A percentile compares a stretch with the other conserved stretches of the same genome.
Conservation (phyloP, 306 rosid species). For the Dryas alaskensis region DNA sequence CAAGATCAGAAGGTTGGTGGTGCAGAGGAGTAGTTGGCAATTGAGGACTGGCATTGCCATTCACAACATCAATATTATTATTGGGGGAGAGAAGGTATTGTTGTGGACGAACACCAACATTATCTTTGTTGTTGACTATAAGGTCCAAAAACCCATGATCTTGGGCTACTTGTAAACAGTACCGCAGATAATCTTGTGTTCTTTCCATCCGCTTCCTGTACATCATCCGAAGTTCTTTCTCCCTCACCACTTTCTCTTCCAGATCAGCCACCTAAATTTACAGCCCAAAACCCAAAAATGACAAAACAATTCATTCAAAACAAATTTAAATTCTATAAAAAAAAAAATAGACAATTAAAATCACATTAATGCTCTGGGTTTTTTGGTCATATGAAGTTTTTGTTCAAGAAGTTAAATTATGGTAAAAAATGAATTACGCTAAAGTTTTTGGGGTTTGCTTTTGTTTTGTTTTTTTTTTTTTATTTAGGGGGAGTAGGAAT, state of each 20-base stretch:
- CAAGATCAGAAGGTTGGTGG: conserved; percentile 37
- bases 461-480: no score
- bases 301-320: neutral
- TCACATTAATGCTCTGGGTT: no score
- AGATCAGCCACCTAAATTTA: conserved; percentile 46
- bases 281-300: neutral
- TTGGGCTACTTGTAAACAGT: conserved; percentile 74
- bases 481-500: no score
- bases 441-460: no score
- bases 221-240: conserved; percentile 39
- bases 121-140: conserved; percentile 25
- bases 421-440: no score
- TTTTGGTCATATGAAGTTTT: no score
- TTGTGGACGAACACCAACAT: neutral
- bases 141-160: conserved; percentile 64
- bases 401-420: no score
- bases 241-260: conserved; percentile 60
- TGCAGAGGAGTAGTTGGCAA: conserved; percentile 21
- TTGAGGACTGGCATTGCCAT: conserved; percentile 25
- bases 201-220: conserved; percentile 42
- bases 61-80: neutral
- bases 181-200: conserved; percentile 58
- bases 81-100: neutral
- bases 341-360: no score
- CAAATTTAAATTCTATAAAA: no score